A percentile compares a stretch with the other conserved stretches of the same genome.
Conservation (phyloP, 179 eudicot genomes). For the Carnegiea gigantea region DNA sequence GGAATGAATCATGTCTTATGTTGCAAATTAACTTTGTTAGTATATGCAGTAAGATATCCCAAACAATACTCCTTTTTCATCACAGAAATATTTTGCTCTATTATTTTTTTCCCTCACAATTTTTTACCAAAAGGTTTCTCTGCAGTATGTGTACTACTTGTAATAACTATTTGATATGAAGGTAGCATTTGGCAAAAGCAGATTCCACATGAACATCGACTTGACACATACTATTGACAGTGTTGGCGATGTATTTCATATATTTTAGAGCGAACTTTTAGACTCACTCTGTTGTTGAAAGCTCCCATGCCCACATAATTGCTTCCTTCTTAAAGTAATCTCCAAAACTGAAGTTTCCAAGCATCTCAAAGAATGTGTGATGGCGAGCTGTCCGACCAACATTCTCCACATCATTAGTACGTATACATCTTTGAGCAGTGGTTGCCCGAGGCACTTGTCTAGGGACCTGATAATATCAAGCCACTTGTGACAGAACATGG, state of each 20-base stretch:
- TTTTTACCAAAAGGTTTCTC: neutral
- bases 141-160: neutral
- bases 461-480: conserved; percentile 55
- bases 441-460: conserved; percentile 84
- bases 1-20: neutral
- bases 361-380: conserved; percentile 99
- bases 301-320: conserved; percentile 98
- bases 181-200: neutral
- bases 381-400: conserved; percentile 93
- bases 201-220: neutral
- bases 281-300: conserved; percentile 77
- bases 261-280: conserved; percentile 7
- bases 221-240: neutral
- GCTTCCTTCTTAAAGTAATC: conserved; percentile 98
- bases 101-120: neutral
- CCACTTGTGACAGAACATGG: neutral
- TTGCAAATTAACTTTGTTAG: neutral
- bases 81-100: neutral
- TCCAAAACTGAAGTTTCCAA: conserved; percentile 96
- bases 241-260: neutral
- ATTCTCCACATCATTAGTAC: conserved; percentile 94
- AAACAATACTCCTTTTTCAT: neutral
- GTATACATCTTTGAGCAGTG: conserved; percentile 89
- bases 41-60: neutral
- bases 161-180: neutral